Evolutionary conservation across 1,284 basidiomycete species (phyloP).

Genomic region (Tremellales sp.): DNA sequence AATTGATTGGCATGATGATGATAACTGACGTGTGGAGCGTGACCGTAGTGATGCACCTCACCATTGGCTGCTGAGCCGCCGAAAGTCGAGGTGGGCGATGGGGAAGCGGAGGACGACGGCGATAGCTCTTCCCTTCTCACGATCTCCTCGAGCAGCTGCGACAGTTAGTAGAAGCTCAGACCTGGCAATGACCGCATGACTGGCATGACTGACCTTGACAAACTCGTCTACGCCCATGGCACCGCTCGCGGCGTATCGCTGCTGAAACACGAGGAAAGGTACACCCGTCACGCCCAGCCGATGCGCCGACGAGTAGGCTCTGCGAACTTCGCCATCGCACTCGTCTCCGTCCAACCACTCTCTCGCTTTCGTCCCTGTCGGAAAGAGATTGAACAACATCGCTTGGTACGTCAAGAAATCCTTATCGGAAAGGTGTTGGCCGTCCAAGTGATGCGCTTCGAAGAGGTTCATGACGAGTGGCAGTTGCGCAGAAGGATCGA

Average conservation of each 20-base stretch:
- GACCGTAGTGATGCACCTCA: background rate
- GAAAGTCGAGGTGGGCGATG: background rate
- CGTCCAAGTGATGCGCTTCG: constrained; percentile 46
- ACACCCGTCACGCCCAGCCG: constrained; percentile 50
- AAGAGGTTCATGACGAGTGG: constrained; percentile 36
- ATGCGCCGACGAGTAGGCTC: constrained; percentile 34
- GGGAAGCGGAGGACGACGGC: background rate
- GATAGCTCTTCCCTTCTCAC: constrained; percentile 9
- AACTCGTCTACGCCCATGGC: constrained; percentile 53
- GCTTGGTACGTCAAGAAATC: constrained; percentile 8
- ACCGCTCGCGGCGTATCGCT: constrained; percentile 46
- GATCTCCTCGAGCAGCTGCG: constrained; percentile 24
- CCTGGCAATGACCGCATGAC: background rate
- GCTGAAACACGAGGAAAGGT: constrained; percentile 50
- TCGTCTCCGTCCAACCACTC: constrained; percentile 35
- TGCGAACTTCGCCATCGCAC: constrained; percentile 37
- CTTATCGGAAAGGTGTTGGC: constrained; percentile 40
- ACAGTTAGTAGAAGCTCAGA: background rate
- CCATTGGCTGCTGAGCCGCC: background rate
- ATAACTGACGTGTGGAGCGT: background rate
- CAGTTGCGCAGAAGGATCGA: constrained; percentile 41
- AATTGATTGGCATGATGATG: background rate
- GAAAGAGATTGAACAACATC: constrained; percentile 37
- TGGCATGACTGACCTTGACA: constrained; percentile 42
- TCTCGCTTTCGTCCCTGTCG: constrained; percentile 22